Percentiles rank a stretch among this genome's conserved stretches.
These are phyloP conservation scores for Scleroderma bovista DNA, from an alignment of 768 basidiomycete genomes.

Conservation along the genomic window DNA sequence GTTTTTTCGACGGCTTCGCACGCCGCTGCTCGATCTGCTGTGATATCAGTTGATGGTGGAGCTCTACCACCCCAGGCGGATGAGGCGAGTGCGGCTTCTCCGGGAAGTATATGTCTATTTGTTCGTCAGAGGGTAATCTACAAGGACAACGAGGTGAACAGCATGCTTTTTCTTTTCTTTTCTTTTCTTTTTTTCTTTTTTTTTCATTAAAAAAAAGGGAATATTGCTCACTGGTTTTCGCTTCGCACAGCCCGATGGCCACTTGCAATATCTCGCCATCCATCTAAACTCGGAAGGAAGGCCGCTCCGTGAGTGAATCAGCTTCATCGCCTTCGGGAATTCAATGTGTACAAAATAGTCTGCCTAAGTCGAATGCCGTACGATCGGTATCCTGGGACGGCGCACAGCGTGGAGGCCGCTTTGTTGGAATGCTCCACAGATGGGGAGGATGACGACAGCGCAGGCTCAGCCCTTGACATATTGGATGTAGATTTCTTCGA, in stretches of 20 bases:
- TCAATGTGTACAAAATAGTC: conserved; percentile 43
- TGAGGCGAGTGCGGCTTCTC: conserved; percentile 26
- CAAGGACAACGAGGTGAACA: conserved; percentile 46
- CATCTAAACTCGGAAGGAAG: conserved; percentile 37
- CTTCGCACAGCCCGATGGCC: conserved; percentile 34
- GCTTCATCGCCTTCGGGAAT: conserved; percentile 19
- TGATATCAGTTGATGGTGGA: conserved; percentile 29
- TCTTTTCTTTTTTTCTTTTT: conserved; percentile 4
- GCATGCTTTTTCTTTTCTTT: conserved; percentile 8
- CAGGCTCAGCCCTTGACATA: conserved; percentile 40
- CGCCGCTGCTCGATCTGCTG: conserved; percentile 59
- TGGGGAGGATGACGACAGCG: conserved; percentile 30
- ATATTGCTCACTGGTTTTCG: conserved; percentile 15
- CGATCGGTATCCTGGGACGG: conserved; percentile 33
- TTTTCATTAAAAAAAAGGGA: conserved; percentile 10
- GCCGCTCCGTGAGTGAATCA: conserved; percentile 41
- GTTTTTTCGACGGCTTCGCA: conserved; percentile 59
- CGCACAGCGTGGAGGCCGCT: conserved; percentile 37
- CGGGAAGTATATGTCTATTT: conserved; percentile 29
- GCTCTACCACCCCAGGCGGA: conserved; percentile 26
- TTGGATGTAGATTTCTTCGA: conserved; percentile 77
- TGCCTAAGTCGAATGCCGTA: conserved; percentile 52
- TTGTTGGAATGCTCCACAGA: conserved; percentile 45
- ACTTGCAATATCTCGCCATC: conserved; percentile 50
- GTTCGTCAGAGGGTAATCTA: conserved; percentile 51